Evolutionary conservation across 768 basidiomycete genomes (phyloP).

Genomic region (Hygrophorus russula): DNA sequence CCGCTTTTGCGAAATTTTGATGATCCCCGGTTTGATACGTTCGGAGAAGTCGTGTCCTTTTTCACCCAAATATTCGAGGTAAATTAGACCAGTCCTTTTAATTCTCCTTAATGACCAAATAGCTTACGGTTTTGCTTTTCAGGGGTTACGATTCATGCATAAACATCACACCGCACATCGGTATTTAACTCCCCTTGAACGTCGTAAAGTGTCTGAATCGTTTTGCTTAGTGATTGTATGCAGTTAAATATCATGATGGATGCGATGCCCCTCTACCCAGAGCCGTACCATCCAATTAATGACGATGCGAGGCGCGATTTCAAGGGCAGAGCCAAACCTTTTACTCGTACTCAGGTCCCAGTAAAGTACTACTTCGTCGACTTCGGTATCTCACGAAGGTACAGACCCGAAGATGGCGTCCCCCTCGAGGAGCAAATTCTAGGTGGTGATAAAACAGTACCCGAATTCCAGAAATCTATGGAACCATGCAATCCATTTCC

Average conservation of each 20-base stretch:
- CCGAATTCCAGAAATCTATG: conserved; percentile 21
- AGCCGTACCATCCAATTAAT: conserved; percentile 15
- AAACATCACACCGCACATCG: conserved; percentile 22
- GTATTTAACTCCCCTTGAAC: conserved; percentile 10
- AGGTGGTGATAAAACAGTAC: conserved; percentile 31
- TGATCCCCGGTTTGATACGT: conserved; percentile 16
- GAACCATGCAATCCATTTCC: conserved; percentile 26
- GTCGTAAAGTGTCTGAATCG: background rate
- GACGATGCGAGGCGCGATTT: conserved; percentile 12
- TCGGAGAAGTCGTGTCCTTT: conserved; percentile 22
- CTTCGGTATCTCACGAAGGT: conserved; percentile 23
- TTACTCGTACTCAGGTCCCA: conserved; percentile 17
- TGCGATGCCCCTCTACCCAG: conserved; percentile 14
- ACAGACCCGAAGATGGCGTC: conserved; percentile 12
- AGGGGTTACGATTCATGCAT: conserved; percentile 27
- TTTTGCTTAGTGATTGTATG: conserved; percentile 4
- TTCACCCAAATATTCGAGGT: conserved; percentile 23
- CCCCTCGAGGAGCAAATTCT: conserved; percentile 18
- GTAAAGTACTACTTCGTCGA: conserved; percentile 27
- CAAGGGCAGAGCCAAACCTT: conserved; percentile 11
- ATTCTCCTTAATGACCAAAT: no score
- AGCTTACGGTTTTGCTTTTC: background rate
- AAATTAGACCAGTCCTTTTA: no score
- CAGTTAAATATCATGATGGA: conserved; percentile 24
- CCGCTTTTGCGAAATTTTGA: conserved; percentile 10